Percentiles rank a stretch among this genome's conserved stretches.
Conservation (phyloP, 306 rosid genomes). For the Rosa persica region DNA sequence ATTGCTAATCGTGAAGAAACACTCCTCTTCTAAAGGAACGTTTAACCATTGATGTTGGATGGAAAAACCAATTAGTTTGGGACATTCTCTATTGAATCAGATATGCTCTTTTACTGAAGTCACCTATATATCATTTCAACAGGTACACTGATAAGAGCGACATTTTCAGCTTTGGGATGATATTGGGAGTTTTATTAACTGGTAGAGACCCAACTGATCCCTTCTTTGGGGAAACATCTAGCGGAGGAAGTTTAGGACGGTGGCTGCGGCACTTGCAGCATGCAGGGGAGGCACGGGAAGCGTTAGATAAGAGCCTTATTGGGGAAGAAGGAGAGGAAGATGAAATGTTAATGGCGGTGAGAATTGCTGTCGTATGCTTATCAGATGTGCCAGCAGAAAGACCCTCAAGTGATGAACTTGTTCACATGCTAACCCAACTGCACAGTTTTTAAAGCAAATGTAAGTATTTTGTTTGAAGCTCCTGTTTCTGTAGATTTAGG, state of each 20-base stretch:
- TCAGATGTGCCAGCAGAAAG: conserved; percentile 88
- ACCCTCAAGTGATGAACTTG: conserved; percentile 98
- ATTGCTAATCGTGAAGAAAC: background rate
- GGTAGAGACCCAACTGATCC: conserved; percentile 80
- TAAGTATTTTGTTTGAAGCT: conserved; percentile 18
- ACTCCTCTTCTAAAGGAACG: background rate
- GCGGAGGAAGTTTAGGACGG: conserved; percentile 78
- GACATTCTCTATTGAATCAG: background rate
- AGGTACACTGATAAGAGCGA: conserved; percentile 93
- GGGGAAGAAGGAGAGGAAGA: conserved; percentile 95
- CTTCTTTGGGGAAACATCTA: conserved; percentile 75
- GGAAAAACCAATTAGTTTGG: background rate
- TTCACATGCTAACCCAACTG: conserved; percentile 96
- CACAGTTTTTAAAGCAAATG: conserved; percentile 73
- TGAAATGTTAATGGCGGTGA: conserved; percentile 95
- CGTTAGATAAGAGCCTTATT: conserved; percentile 71
- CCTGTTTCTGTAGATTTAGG: conserved; percentile 36
- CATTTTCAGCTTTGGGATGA: conserved; percentile 92
- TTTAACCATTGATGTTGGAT: background rate
- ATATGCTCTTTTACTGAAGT: background rate
- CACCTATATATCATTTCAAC: conserved; percentile 32
- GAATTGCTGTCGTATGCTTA: conserved; percentile 87
- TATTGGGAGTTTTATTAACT: conserved; percentile 71
- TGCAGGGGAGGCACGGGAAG: conserved; percentile 79
- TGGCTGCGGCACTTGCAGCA: conserved; percentile 89